These are phyloP conservation scores for Blastocystis sp. DNA, from an alignment of 352 stramenopile species.

Conservation along the genomic window DNA sequence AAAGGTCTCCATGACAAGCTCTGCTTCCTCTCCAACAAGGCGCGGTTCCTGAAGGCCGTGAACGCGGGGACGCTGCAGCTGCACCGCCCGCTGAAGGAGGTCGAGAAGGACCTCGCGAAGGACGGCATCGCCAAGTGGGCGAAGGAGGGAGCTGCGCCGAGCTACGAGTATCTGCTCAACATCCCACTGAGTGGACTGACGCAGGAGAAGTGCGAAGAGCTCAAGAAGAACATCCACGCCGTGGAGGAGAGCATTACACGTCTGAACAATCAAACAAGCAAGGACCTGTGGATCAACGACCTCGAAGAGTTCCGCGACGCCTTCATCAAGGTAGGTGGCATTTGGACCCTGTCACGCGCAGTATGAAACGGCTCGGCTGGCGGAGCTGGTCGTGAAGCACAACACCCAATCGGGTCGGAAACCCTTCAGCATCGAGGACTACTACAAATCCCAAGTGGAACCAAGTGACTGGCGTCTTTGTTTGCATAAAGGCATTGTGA, in stretches of 20 bases:
- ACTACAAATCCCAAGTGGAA: conserved; percentile 6
- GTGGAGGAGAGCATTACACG: conserved; percentile 76
- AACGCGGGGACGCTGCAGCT: conserved; percentile 80
- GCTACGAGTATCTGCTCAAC: conserved; percentile 92
- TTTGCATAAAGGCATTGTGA: not conserved
- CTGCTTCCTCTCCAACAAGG: conserved; percentile 82
- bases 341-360: not conserved
- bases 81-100: conserved; percentile 68
- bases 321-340: not conserved
- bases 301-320: not conserved
- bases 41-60: conserved; percentile 88
- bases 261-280: conserved; percentile 72
- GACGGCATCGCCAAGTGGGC: conserved; percentile 63
- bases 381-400: not conserved
- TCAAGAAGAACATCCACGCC: conserved; percentile 76
- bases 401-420: not conserved
- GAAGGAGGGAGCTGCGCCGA: conserved; percentile 57
- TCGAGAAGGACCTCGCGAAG: conserved; percentile 69
- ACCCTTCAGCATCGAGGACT: conserved; percentile 12
- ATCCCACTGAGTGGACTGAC: conserved; percentile 95
- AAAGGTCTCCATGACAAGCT: conserved; percentile 74
- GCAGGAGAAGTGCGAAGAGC: conserved; percentile 79
- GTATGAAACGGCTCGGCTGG: not conserved
- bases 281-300: conserved; percentile 71
- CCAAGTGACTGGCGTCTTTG: not conserved